These are phyloP conservation scores for Acer yangbiense DNA, from an alignment of 345 rosid species.

Conservation along the genomic window DNA sequence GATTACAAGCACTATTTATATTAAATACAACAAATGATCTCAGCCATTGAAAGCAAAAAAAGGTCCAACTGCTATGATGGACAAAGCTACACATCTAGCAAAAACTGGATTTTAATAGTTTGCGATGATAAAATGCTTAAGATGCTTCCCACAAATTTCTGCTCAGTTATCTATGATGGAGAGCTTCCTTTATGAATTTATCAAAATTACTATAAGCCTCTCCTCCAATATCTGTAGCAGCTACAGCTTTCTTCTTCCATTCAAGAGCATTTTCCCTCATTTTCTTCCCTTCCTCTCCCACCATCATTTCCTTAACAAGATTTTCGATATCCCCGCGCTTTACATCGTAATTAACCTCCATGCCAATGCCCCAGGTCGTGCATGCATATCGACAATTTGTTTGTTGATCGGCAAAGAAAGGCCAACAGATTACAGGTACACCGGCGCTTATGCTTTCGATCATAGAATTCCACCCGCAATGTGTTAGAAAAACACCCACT, in stretches of 20 bases:
- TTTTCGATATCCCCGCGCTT: slow-evolving; percentile 13
- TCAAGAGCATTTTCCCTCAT: neutral
- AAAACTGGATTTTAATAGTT: no score
- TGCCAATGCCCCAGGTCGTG: slow-evolving; percentile 23
- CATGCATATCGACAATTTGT: slow-evolving; percentile 19
- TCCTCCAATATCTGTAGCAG: neutral
- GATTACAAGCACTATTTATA: no score
- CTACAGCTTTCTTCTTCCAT: slow-evolving; percentile 15
- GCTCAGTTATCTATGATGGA: neutral
- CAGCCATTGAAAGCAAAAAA: no score
- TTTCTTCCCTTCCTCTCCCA: slow-evolving; percentile 5
- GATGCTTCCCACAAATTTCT: no score
- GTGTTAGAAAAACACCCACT: slow-evolving; percentile 27
- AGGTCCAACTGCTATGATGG: no score
- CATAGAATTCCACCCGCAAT: slow-evolving; percentile 34
- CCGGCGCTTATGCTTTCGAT: neutral
- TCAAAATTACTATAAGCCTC: slow-evolving; percentile 4
- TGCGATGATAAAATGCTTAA: no score
- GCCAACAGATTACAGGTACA: slow-evolving; percentile 17
- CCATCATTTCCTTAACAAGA: slow-evolving; percentile 17
- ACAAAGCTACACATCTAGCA: no score
- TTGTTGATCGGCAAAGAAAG: slow-evolving; percentile 15
- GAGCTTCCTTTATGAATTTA: neutral
- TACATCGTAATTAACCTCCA: slow-evolving; percentile 23
- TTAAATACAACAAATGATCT: no score